A percentile compares a stretch with the other conserved stretches of the same genome.
Evolutionary conservation across 106 monocot genomes (phyloP).

Genomic region (Dioscorea alata): DNA sequence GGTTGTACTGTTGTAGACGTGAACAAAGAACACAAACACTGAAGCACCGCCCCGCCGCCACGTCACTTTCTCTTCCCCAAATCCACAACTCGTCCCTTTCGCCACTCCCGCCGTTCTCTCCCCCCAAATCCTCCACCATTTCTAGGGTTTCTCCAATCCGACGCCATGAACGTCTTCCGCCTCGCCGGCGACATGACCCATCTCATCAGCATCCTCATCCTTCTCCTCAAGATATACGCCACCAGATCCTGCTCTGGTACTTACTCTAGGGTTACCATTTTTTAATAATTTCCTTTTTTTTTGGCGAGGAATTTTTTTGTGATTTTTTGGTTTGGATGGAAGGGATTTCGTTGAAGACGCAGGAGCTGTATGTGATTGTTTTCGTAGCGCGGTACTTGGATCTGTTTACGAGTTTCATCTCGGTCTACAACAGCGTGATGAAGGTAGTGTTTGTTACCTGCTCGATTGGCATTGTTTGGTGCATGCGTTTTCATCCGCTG

Average conservation of each 20-base stretch:
- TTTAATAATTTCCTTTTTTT: background rate
- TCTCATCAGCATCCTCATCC: conserved; percentile 55
- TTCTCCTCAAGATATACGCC: conserved; percentile 70
- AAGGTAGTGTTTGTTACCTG: conserved; percentile 56
- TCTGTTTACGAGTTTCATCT: conserved; percentile 47
- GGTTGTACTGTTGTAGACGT: no score
- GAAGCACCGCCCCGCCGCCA: background rate
- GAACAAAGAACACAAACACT: no score
- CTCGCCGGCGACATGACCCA: conserved; percentile 70
- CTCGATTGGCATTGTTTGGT: conserved; percentile 60
- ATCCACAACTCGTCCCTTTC: background rate
- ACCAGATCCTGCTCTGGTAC: conserved; percentile 70
- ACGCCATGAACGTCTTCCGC: conserved; percentile 53
- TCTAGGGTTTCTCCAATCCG: background rate
- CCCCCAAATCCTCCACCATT: background rate
- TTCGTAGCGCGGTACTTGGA: conserved; percentile 55
- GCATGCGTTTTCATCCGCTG: conserved; percentile 40
- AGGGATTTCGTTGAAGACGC: conserved; percentile 73
- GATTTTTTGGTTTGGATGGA: background rate
- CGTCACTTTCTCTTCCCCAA: conserved; percentile 2
- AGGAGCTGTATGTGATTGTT: conserved; percentile 61
- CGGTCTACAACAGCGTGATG: conserved; percentile 59
- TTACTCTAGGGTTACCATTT: conserved; percentile 1
- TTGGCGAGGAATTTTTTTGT: background rate
- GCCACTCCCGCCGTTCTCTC: background rate